Base-by-base conservation (phyloP, 441 rosid species). In the Populus hybrid region DNA sequence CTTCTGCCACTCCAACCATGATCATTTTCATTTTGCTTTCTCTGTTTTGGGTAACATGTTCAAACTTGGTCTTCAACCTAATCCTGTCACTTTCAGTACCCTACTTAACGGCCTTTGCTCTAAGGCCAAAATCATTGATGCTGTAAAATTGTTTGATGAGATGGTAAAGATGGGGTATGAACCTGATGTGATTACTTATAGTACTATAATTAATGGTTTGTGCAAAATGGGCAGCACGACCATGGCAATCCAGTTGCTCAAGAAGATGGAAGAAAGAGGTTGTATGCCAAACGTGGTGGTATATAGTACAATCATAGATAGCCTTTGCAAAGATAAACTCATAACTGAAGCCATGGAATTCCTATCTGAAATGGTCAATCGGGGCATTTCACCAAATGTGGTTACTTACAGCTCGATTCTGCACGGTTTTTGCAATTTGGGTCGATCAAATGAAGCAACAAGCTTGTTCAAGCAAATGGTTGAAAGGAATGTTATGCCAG, bases 241-340 rank as follows among this genome's bases (percentile, higher is more conserved):
- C 16, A 28, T n/a, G 42, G 66, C 75, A 18, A 18, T 72, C 18
- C 65, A 30, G 18, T 8, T 61, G 35, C 30, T 73, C 66, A 61
- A 10, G 66, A 61, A 10, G 28, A 61, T 61, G 66, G 66, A 61
- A 21, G 28, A 61, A 61, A 40, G 36, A 53, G 72, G 67, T 38
- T 78, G 67, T 34, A 10, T 16, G 34, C 76, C 67, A 6, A 36
- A 72, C 23, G 64, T 50, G 20, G 57, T 72, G 12, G 59, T 53
- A 14, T 78, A 72, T 53, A 66, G 53, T 36, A 61, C 53, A 9
- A 21, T 73, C 16, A 73, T 73, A 32, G 24, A 35, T 9, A 61
- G 53, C 8, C 80, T 78, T 67, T 67, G 77, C 35, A 57, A 78
- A 66, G 50, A 78, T 14, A 72, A 20, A 14, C 66, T n/a, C 3